Base-by-base conservation (phyloP, 176 grass and related monocot genomes). In the Musa beccarii region DNA sequence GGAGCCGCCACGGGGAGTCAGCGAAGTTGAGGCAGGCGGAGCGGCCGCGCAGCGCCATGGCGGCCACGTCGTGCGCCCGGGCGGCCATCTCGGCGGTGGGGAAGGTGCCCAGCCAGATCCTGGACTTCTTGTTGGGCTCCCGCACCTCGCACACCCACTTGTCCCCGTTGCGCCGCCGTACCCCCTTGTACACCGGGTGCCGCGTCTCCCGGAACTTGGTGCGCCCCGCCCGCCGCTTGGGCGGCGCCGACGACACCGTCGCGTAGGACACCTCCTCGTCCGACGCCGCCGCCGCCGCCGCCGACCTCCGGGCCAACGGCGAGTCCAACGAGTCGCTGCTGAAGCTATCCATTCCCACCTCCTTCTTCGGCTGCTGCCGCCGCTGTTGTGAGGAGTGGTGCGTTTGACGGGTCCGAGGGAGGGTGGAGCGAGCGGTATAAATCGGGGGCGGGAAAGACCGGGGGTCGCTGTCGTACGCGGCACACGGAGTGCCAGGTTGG, bases 71-170 rank as follows among this genome's bases (percentile, higher is more conserved):
- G 80, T 97, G 90, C 28, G 93, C 93, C 2, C 93, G 90, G 20
- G 90, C 93, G 1, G 93, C 93, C 93, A 97, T 97, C 52, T 93
- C 93, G 74, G 90, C 88, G 50, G 93, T 93, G 59, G 85, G 90
- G 71, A 93, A 97, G 3, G 94, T 93, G 4, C 90, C 94, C 62
- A 97, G 80, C 94, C 94, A 97, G 54, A 97, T 97, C 52, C 94
- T 54, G 19, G 85, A 85, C 85, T 96, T 92, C 66, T 90, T 85
- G 81, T 86, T 88, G 2, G 93, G 93, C 80, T 96, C 89, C 6
- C 89, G 85, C 81, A 96, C 93, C 86, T 96, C 93, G 84, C 94
- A 97, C n/a, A 97, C 90, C 94, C 94, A 97, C 76, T 88, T 11
- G 8, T 92, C 86, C n/a, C 86, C 78, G 78, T 93, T 93, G 55